Base-by-base conservation (phyloP, 2,329 filamentous ascomycete genomes). In the Fusarium hostae region DNA sequence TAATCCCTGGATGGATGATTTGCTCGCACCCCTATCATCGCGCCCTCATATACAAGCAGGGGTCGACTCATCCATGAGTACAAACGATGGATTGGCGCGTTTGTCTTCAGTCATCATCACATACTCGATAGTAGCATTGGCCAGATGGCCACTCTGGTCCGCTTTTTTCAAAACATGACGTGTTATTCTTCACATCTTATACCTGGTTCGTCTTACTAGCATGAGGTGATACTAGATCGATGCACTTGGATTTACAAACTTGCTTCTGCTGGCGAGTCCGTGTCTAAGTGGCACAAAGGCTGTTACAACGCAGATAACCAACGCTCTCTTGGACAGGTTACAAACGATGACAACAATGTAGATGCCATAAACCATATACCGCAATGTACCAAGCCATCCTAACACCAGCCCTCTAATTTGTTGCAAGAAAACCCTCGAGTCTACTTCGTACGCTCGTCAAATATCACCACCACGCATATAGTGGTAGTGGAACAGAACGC, bases 381-480 rank as follows among this genome's bases (percentile, higher is more conserved):
- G 37, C 61, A 64, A 70, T 71, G 48, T 60, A 63, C 44, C 62
- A 48, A 63, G 59, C 43, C 58, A 60, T 68, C 56, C 66, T 55
- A 73, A 66, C 62, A 71, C 71, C 59, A 54, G 52, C 59, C 70
- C 37, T 68, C 58, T 70, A 74, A 60, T 70, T 68, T 67, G 41
- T 63, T 58, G 52, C 47, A 61, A 68, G 35, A 65, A 65, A 73
- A 68, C 47, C 60, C 61, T 64, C 55, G 59, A 69, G 50, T 68
- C 75, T 77, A 76, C 65, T 66, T 68, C 74, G 50, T 68, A 73
- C 59, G 59, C 66, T 77, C 75, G 60, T 76, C 55, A 63, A 64
- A 74, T 51, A 68, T 67, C 61, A 60, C 70, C 65, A 45, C 43
- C 28, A 59, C 28, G 18, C 30, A 45, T 24, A 45, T 37, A 51